Percentiles rank a stretch among this genome's conserved stretches.
phyloP scores from a whole-genome alignment of 2,329 filamentous ascomycete species.

The Aureobasidium namibiae region DNA sequence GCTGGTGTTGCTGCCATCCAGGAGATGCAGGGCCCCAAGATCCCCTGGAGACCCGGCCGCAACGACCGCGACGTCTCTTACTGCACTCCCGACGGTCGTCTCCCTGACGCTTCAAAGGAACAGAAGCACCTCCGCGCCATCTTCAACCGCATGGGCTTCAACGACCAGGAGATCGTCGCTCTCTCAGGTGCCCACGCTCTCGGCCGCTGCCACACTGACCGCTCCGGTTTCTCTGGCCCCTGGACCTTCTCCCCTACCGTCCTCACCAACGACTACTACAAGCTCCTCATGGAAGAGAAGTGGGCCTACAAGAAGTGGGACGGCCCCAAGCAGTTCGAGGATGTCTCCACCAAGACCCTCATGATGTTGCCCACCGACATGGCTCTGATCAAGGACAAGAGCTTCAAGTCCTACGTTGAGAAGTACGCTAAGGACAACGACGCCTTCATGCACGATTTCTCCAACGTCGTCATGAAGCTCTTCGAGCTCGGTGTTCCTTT shows the following conservation, averaged over 20 bases:
- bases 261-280: constrained; percentile 92
- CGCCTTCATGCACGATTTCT: constrained; percentile 89
- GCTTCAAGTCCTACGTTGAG: constrained; percentile 70
- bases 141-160: constrained; percentile 96
- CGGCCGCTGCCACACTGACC: constrained; percentile 81
- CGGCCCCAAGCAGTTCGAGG: constrained; percentile 83
- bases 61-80: constrained; percentile 67
- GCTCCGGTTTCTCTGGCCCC: constrained; percentile 78
- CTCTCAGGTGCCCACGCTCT: constrained; percentile 78
- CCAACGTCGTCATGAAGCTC: constrained; percentile 66
- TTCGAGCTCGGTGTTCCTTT: constrained; percentile 96
- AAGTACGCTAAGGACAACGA: constrained; percentile 88
- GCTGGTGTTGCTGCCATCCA: constrained; percentile 78
- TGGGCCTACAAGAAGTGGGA: constrained; percentile 88
- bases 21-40: constrained; percentile 83
- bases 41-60: constrained; percentile 86
- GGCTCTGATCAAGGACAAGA: constrained; percentile 79
- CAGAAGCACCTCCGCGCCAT: constrained; percentile 78
- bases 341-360: constrained; percentile 74
- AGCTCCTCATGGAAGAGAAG: constrained; percentile 80
- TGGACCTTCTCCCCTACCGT: constrained; percentile 91
- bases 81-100: constrained; percentile 90
- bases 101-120: constrained; percentile 73
- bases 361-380: constrained; percentile 98
- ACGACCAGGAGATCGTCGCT: constrained; percentile 93